Base-by-base conservation (phyloP, 805 yeast species). In the Millerozyma acaciae region DNA sequence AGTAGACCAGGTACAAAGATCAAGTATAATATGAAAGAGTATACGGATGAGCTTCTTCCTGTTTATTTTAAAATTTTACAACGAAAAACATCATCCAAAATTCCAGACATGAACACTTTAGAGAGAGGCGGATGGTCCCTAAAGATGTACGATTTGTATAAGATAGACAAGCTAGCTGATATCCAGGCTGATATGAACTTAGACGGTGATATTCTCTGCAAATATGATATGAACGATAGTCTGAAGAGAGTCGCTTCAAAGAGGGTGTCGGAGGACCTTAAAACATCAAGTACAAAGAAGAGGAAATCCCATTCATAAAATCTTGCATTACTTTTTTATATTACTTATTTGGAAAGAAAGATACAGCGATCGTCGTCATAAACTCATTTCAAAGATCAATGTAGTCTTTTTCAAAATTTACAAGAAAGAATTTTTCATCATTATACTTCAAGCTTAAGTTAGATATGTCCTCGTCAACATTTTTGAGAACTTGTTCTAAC, bases 21-120 rank as follows among this genome's bases (percentile, higher is more conserved):
- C 21, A 70, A 69, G 44, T 70, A 69, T 42, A 63, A 51, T 22
- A 40, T 54, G 13, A 64, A 61, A 33, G 76, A 70, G 45, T 70
- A 69, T 33, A 38, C 53, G 7, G 65, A 63, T 4, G 60, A 64
- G 31, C 56, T 51, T 16, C 38, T 68, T 14, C 52, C 52, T 3
- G 44, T 42, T 5, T 45, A 45, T 35, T 36, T 51, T 15, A 38
- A 42, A 3, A 43, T 54, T 8, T 19, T 47, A 6, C 13, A n/a
- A 8, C 8, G 4, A 9, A 10, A 20, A 3, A 20, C 30, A 5
- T 19, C 28, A 4, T 15, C 28, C 12, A 33, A 32, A 2, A 29
- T 34, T 6, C 18, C 39, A 2, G 35, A 32, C 12, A 37, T 53
- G 40, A 32, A 38, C 17, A 21, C 21, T 4, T 35, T 62, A 20